Evolutionary conservation across 768 basidiomycete species (phyloP).

Genomic region (Leccinum subtestaceum): DNA sequence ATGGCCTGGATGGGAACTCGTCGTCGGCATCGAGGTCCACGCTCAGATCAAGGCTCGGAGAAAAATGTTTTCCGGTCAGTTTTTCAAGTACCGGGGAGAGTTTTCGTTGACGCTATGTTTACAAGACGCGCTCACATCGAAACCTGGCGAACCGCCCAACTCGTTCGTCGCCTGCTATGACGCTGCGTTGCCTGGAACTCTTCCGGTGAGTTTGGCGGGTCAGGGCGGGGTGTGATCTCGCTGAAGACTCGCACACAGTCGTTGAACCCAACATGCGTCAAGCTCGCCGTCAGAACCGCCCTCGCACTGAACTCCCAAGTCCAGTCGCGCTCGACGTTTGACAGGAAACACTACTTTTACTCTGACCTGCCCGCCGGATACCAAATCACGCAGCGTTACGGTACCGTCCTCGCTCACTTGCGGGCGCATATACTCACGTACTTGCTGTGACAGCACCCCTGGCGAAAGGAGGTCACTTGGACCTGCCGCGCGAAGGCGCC

Average conservation of each 20-base stretch:
- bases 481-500: conserved; percentile 38
- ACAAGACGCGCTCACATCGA: conserved; percentile 42
- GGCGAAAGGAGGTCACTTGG: conserved; percentile 63
- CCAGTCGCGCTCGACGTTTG: conserved; percentile 76
- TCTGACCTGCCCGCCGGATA: conserved; percentile 91
- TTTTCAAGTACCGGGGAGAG: too few relatives aligned
- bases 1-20: conserved; percentile 87
- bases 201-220: conserved; percentile 61
- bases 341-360: conserved; percentile 98
- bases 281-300: conserved; percentile 78
- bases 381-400: conserved; percentile 96
- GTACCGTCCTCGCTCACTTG: conserved; percentile 36
- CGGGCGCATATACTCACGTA: not conserved
- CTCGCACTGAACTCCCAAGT: conserved; percentile 69
- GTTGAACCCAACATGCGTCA: conserved; percentile 67
- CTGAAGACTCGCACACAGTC: conserved; percentile 7
- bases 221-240: not conserved
- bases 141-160: conserved; percentile 59
- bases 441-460: conserved; percentile 62
- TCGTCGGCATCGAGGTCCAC: conserved; percentile 95
- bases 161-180: conserved; percentile 74
- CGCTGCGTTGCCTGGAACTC: conserved; percentile 88
- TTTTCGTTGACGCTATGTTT: not conserved
- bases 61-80: conserved; percentile 84
- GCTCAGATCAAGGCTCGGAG: conserved; percentile 84